These are phyloP conservation scores for Gnaphalium uliginosum DNA, from an alignment of 129 eudicot genomes.

Conservation along the genomic window DNA sequence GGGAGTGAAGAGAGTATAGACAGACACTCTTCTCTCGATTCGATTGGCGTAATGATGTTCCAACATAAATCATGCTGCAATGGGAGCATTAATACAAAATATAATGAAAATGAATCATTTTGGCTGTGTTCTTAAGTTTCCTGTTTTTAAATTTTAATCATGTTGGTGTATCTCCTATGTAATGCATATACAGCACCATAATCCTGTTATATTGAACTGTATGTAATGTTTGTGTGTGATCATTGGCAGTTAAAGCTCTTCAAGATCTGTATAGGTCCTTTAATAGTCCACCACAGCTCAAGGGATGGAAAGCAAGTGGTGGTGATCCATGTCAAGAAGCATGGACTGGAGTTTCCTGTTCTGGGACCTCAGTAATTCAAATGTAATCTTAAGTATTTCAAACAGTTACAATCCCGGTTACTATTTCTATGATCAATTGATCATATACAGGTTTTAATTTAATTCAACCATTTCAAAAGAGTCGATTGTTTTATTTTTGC, in stretches of 20 bases:
- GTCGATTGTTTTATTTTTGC: background rate
- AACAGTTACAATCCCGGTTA: background rate
- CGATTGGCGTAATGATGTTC: slow-evolving; percentile 4
- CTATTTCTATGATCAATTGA: too few species aligned
- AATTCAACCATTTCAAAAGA: slow-evolving; percentile 4
- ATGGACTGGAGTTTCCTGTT: slow-evolving; percentile 78
- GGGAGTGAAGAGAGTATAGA: background rate
- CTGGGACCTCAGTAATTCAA: slow-evolving; percentile 58
- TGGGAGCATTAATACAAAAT: too few species aligned
- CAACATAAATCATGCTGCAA: background rate
- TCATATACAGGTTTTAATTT: background rate
- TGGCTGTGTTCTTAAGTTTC: slow-evolving; percentile 12
- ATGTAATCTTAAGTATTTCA: slow-evolving; percentile 44
- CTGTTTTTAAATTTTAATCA: slow-evolving; percentile 5
- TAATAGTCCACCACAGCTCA: slow-evolving; percentile 63
- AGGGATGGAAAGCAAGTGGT: slow-evolving; percentile 63
- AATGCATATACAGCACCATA: background rate
- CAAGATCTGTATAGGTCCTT: slow-evolving; percentile 71
- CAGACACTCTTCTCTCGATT: slow-evolving; percentile 1
- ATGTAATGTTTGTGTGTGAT: slow-evolving; percentile 17
- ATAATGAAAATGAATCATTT: background rate
- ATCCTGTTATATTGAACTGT: background rate
- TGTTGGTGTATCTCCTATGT: slow-evolving; percentile 3
- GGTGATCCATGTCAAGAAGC: slow-evolving; percentile 86
- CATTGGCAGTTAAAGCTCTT: slow-evolving; percentile 63